A percentile compares a stretch with the other conserved stretches of the same genome.
These are phyloP conservation scores for Globisporangium cystogenes DNA, from an alignment of 352 stramenopile species.

Conservation along the genomic window DNA sequence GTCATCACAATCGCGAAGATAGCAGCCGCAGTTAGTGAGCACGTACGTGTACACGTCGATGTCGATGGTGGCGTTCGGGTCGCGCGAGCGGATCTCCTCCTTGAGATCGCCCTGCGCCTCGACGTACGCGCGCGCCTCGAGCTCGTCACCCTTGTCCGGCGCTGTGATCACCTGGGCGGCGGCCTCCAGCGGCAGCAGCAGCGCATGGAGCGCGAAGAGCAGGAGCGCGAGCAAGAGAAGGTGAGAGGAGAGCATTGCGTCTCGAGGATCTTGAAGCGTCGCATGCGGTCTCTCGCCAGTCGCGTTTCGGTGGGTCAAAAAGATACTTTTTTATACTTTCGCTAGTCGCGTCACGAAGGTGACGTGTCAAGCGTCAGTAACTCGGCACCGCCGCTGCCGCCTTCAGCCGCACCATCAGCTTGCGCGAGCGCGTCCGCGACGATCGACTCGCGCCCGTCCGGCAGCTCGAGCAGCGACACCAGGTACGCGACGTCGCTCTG, in stretches of 20 bases:
- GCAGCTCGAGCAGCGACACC: slow-evolving; percentile 19
- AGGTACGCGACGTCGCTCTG: slow-evolving; percentile 39
- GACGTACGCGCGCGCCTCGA: slow-evolving; percentile 46
- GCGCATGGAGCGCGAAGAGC: not conserved
- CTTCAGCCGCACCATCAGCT: not conserved
- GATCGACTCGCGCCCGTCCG: slow-evolving; percentile 10
- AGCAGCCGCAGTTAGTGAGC: too few species aligned
- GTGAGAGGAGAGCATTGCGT: not conserved
- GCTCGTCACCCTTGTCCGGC: slow-evolving; percentile 61
- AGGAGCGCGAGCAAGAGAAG: not conserved
- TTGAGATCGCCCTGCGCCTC: slow-evolving; percentile 38
- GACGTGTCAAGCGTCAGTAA: too few species aligned
- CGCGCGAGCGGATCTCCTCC: slow-evolving; percentile 29
- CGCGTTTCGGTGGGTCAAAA: too few species aligned
- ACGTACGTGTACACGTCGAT: slow-evolving; percentile 64
- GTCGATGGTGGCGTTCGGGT: slow-evolving; percentile 41
- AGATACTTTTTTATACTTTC: too few species aligned
- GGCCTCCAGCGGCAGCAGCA: not conserved
- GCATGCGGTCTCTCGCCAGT: too few species aligned
- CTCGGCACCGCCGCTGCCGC: too few species aligned
- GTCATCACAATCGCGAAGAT: not conserved
- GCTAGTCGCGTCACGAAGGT: too few species aligned
- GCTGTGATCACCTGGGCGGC: slow-evolving; percentile 52
- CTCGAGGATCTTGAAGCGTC: not conserved
- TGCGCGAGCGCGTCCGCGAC: slow-evolving; percentile 7